A percentile compares a stretch with the other conserved stretches of the same genome.
Conservation (phyloP, 129 eudicot genomes). For the Centrapalus pauciflorus region DNA sequence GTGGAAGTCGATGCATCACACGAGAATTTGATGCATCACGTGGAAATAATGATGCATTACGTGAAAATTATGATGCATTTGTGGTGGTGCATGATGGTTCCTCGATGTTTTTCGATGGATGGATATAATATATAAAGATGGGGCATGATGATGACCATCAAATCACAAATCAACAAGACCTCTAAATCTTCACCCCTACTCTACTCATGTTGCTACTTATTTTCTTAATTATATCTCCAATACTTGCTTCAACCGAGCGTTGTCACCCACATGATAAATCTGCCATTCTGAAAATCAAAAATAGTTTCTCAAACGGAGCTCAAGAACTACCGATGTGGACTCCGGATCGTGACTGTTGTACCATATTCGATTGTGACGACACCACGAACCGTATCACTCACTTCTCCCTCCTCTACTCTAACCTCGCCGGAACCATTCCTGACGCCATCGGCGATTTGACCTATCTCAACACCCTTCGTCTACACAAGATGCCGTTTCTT, state of each 20-base stretch:
- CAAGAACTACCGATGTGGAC: slow-evolving; percentile 34
- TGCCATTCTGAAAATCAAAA: slow-evolving; percentile 38
- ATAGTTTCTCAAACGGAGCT: slow-evolving; percentile 39
- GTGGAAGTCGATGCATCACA: too few relatives aligned
- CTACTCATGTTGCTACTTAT: slow-evolving; percentile 21
- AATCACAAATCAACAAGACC: neutral
- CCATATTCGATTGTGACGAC: slow-evolving; percentile 31
- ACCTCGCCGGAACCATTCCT: slow-evolving; percentile 43
- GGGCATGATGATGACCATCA: slow-evolving; percentile 1
- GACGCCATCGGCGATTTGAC: slow-evolving; percentile 31
- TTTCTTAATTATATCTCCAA: slow-evolving; percentile 17
- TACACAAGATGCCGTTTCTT: slow-evolving; percentile 48
- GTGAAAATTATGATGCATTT: too few relatives aligned
- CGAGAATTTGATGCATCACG: too few relatives aligned
- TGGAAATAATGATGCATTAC: too few relatives aligned
- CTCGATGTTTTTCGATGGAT: too few relatives aligned
- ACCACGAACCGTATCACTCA: slow-evolving; percentile 33
- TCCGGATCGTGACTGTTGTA: slow-evolving; percentile 35
- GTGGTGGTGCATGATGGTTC: too few relatives aligned
- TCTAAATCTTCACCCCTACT: neutral
- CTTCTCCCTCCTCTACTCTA: slow-evolving; percentile 24
- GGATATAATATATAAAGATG: too few relatives aligned
- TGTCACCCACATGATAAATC: slow-evolving; percentile 50
- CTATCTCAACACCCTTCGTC: slow-evolving; percentile 33
- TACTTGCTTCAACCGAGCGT: slow-evolving; percentile 5